Evolutionary conservation across 2,329 filamentous ascomycete species (phyloP), one percentile per base, ranked within the genome.

Genomic region (Pseudopithomyces chartarum): DNA sequence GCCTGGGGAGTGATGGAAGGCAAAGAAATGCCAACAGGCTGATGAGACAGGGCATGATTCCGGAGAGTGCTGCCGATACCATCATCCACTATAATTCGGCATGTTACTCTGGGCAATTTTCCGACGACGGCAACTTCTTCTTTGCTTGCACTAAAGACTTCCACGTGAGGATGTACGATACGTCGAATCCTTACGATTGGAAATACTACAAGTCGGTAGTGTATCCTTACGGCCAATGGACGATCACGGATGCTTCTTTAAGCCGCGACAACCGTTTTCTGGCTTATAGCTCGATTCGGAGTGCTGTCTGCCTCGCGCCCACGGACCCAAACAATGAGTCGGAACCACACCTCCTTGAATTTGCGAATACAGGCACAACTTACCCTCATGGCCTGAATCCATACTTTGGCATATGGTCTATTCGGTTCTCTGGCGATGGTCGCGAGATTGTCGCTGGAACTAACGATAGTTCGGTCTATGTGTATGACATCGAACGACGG

Each of bases 51-150:
- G 84, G 84, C 29, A 83, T 97, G 79, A 87, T 97, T 56, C 94
- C 95, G 0, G 84, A 85, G 2, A 89, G 87, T 0, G 84, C 85
- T 22, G 89, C 92, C 0, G 94, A 98, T 70, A 90, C 90, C 68
- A 90, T 97, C 59, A 89, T 98, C 59, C 90, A 96, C 68, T 96
- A 93, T 71, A 86, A 93, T 54, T 84, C 89, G 5, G 87, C 91
- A 39, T 93, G 95, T 52, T 98, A 98, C 71, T 97, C 92, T 2
- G 95, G 95, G 1, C 94, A 98, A 72, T 99, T 98, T 73, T 97
- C 92, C 0, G 91, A 96, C 62, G 95, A 99, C 67, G 95, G 95
- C 23, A 96, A 97, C 75, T 98, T 98, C 80, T 98, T 97, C 80
- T 98, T 94, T 73, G 88, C 90, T 6, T 95, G 90, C 69, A 90